Evolutionary conservation across 2,329 filamentous ascomycete species (phyloP), one percentile per base, ranked within the genome.

Genomic region (Apiospora marii): DNA sequence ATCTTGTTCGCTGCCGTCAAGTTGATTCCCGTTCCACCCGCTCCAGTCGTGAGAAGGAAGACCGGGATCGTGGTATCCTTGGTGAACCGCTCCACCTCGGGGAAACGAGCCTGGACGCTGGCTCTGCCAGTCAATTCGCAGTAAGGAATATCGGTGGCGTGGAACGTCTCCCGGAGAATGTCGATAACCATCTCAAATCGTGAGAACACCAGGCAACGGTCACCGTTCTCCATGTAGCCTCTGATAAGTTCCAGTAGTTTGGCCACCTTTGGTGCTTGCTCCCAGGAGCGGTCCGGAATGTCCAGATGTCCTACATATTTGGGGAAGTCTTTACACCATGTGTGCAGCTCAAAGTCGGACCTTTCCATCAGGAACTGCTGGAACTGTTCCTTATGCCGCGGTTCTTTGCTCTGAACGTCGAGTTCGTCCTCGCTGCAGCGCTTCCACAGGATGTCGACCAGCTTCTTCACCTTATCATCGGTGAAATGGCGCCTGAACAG

Each of bases 21-120:
- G 82, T 99, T 99, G 85, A 99, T 97, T 53, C 96, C 96, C 0
- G 96, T 96, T n/a, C 96, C 96, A 70, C 96, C 96, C 0, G 96
- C 95, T 73, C 95, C 96, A 0, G 96, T 99, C 0, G 94, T 96
- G 7, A 99, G 89, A 75, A 99, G 89, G 82, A 99, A 99, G 0
- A 97, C 95, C 0, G 95, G 92, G 70, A 98, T 97, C 2, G 88
- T 87, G 0, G 88, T 84, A 79, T 97, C 90, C 2, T 89, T 84
- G 77, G 94, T 92, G 86, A 97, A 99, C 61, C 93, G 88, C 82
- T 99, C 93, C 76, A 98, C 95, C 75, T 98, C 89, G 4, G 92
- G 90, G 82, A 98, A 96, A 12, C 96, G 93, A 72, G 94, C 91
- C 22, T 92, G 88, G 71, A 98, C 96, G 67, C 91, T 91, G 8